Conservation (phyloP, 441 rosid species). For the Adansonia grandidieri region DNA sequence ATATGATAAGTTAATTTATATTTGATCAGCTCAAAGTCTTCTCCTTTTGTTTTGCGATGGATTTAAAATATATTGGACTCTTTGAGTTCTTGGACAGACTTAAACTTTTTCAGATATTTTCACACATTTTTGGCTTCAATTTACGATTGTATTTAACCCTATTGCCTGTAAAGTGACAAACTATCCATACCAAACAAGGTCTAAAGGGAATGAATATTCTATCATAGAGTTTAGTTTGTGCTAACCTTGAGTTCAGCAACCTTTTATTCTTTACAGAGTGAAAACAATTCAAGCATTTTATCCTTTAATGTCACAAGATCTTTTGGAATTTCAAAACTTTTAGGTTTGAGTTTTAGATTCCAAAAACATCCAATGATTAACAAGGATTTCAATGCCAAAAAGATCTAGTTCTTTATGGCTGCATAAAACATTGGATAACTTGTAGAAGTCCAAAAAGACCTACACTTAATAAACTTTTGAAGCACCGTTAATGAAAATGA, state of each 20-base stretch:
- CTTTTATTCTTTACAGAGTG: background rate
- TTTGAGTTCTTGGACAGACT: background rate
- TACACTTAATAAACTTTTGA: background rate
- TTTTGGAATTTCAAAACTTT: background rate
- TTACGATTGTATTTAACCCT: background rate
- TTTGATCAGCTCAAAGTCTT: slow-evolving; percentile 4
- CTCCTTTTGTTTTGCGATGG: background rate
- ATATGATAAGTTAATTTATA: background rate
- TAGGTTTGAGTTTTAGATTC: background rate
- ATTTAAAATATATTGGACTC: background rate
- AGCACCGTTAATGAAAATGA: background rate
- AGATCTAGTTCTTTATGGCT: background rate
- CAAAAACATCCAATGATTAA: background rate
- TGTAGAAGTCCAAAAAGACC: background rate
- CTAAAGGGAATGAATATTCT: background rate
- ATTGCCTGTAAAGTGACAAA: background rate
- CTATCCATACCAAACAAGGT: background rate
- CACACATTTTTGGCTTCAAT: background rate
- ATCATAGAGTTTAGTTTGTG: background rate
- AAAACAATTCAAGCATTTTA: slow-evolving; percentile 2
- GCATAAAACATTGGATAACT: background rate
- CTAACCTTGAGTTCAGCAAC: background rate
- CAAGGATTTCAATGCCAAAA: background rate
- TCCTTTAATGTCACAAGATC: background rate
- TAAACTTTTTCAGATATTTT: background rate